Evolutionary conservation across 768 basidiomycete genomes (phyloP), one percentile per base, ranked within the genome.

Genomic region (Termitomyces sp.): DNA sequence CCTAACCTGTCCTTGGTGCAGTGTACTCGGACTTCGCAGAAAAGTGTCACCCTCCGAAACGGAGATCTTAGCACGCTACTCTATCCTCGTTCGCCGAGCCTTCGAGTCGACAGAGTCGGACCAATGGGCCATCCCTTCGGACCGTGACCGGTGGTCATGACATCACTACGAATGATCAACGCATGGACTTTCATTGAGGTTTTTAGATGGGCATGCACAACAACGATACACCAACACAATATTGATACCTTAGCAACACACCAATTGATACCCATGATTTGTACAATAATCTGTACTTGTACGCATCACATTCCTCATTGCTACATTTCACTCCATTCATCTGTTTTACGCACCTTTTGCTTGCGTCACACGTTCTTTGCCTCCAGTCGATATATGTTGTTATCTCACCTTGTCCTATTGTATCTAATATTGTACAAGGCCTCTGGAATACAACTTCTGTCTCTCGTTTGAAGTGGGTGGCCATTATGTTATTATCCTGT

Each of bases 1-100:
- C 16, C 36, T 12, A 39, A 29, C 9, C 29, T 29, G 39, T 13
- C 20, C 27, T 32, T 54, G 31, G n/a, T 25, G 49, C 52, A 77
- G 76, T 53, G 71, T 77, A 33, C 63, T 77, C 1, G 69, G 71
- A 45, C 66, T 77, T n/a, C 73, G 75, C n/a, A 63, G 68, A 43
- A 68, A 66, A 57, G 70, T 69, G 20, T 54, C 56, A 3, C 73
- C 70, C 27, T 69, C 73, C 7, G 63, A 69, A 3, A 62, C 67
- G 7, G 67, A 73, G 56, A 58, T 76, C 22, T 60, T 63, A 36
- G 62, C 66, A 29, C 64, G 56, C 38, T 60, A 73, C 53, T 72
- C 72, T 1, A 43, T 45, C 22, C 42, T 74, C 18, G 65, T 74
- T 3, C 59, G 64, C 12, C 49, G 63, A 15, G 70, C 64, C 18